A percentile compares a stretch with the other conserved stretches of the same genome.
These are phyloP conservation scores for Saturnispora gosingensis DNA, from an alignment of 805 yeast species.

Conservation along the genomic window DNA sequence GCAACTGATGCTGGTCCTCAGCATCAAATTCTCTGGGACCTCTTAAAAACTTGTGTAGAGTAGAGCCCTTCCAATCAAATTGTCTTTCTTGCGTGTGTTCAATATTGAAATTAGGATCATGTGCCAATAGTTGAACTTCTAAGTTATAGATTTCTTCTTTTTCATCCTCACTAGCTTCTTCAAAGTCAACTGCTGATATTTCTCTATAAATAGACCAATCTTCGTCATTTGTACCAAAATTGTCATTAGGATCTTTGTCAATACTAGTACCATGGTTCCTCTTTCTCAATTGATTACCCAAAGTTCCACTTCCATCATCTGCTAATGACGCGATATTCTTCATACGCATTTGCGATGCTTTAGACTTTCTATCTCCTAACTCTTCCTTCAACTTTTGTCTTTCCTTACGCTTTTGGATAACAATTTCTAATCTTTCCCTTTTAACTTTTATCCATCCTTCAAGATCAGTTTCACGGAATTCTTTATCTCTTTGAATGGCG, in stretches of 20 bases:
- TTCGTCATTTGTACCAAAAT: slow-evolving; percentile 90
- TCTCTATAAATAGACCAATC: slow-evolving; percentile 92
- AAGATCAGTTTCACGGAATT: slow-evolving; percentile 70
- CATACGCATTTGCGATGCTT: slow-evolving; percentile 89
- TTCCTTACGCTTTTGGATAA: slow-evolving; percentile 59
- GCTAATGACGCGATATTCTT: slow-evolving; percentile 83
- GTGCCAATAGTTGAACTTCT: slow-evolving; percentile 68
- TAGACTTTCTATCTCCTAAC: slow-evolving; percentile 78
- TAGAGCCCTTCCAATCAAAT: slow-evolving; percentile 76
- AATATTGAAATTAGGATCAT: slow-evolving; percentile 76
- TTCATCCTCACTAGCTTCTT: slow-evolving; percentile 72
- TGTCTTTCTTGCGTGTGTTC: slow-evolving; percentile 79
- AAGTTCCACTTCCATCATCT: slow-evolving; percentile 36
- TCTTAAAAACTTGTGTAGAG: slow-evolving; percentile 73
- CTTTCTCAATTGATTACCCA: slow-evolving; percentile 22
- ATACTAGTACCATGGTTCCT: slow-evolving; percentile 55
- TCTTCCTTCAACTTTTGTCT: slow-evolving; percentile 64
- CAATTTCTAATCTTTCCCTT: slow-evolving; percentile 45
- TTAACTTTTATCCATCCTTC: slow-evolving; percentile 73
- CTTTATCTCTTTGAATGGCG: slow-evolving; percentile 54
- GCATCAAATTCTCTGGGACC: slow-evolving; percentile 85
- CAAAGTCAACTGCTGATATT: slow-evolving; percentile 65
- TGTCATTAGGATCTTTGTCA: slow-evolving; percentile 87
- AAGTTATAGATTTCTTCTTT: slow-evolving; percentile 47
- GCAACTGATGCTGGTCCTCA: slow-evolving; percentile 75